phyloP scores from a whole-genome alignment of 2,329 filamentous ascomycete species.

The Fusarium nanum region DNA sequence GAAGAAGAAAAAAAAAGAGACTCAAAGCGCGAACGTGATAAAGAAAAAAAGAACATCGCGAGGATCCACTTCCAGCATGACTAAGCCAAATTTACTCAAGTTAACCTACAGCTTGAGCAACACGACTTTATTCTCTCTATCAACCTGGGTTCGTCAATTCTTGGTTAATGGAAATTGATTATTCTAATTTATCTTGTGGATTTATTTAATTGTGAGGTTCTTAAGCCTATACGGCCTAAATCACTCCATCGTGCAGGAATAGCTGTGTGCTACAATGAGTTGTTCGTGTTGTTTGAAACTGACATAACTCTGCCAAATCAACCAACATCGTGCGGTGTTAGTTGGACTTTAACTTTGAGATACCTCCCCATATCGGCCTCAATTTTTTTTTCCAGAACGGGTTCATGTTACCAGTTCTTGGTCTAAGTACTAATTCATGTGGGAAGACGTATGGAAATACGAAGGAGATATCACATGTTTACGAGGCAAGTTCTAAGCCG shows the following conservation, averaged over 20 bases:
- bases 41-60: conserved; percentile 14
- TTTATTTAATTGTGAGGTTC: too few relatives aligned
- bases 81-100: conserved; percentile 31
- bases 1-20: conserved; percentile 48
- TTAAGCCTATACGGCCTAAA: background rate
- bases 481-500: background rate
- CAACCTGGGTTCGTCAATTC: background rate
- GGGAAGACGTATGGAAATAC: too few relatives aligned
- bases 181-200: too few relatives aligned
- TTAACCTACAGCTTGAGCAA: background rate
- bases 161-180: background rate
- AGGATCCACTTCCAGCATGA: conserved; percentile 38
- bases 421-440: background rate
- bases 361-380: background rate
- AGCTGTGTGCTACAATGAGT: too few relatives aligned
- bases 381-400: background rate
- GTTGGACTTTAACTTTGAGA: background rate
- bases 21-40: conserved; percentile 9
- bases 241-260: background rate
- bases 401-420: background rate
- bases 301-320: background rate
- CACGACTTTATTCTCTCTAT: background rate
- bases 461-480: background rate
- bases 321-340: too few relatives aligned
- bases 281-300: background rate